Evolutionary conservation across 1,139 yeast species (phyloP).

Genomic region (Lodderomyces orthopsilosis): DNA sequence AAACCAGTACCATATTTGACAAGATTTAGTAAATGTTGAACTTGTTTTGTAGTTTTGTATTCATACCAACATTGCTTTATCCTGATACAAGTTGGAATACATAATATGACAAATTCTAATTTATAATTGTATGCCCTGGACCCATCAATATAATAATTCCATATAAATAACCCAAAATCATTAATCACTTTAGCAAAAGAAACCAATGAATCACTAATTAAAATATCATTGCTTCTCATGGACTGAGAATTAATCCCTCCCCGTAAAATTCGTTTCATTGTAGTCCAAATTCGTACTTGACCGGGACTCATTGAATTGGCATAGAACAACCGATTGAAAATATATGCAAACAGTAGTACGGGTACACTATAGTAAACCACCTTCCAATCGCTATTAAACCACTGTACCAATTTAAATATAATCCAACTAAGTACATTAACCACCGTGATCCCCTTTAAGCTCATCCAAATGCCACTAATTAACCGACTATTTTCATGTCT

Average conservation of each 20-base stretch:
- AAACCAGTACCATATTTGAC: slow-evolving; percentile 70
- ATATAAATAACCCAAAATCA: slow-evolving; percentile 54
- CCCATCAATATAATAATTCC: slow-evolving; percentile 32
- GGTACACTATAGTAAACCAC: slow-evolving; percentile 18
- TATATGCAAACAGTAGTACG: slow-evolving; percentile 17
- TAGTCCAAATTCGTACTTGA: slow-evolving; percentile 43
- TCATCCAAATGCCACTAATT: slow-evolving; percentile 33
- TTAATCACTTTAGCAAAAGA: slow-evolving; percentile 75
- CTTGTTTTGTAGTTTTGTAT: slow-evolving; percentile 48
- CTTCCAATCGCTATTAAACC: slow-evolving; percentile 12
- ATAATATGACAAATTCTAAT: slow-evolving; percentile 50
- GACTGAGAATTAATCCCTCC: slow-evolving; percentile 56
- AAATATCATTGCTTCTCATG: slow-evolving; percentile 72
- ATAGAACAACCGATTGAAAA: slow-evolving; percentile 19
- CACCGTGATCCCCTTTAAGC: slow-evolving; percentile 20
- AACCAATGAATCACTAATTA: slow-evolving; percentile 77
- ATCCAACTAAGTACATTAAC: slow-evolving; percentile 23
- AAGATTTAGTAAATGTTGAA: slow-evolving; percentile 63
- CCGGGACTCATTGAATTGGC: slow-evolving; percentile 24
- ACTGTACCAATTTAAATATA: slow-evolving; percentile 21
- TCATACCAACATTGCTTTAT: slow-evolving; percentile 80
- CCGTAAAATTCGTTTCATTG: slow-evolving; percentile 50
- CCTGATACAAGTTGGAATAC: slow-evolving; percentile 68
- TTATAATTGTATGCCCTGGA: slow-evolving; percentile 24
- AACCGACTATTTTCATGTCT: slow-evolving; percentile 30